phyloP scores from a whole-genome alignment of 495 filamentous ascomycete species.

The Aspergillus homomorphus region DNA sequence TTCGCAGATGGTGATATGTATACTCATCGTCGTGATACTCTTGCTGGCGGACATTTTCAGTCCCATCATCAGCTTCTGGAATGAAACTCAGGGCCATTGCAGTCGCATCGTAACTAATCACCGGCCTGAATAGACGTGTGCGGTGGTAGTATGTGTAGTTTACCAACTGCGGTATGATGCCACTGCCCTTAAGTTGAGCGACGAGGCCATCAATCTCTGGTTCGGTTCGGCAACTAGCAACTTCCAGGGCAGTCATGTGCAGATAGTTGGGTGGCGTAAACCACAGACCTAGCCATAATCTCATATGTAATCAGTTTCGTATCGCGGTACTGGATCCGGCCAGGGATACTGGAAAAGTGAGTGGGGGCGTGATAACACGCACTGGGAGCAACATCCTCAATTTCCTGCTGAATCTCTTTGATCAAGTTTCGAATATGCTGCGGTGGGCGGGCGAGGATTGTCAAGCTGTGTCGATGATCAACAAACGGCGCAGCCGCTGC shows the following conservation, averaged over 20 bases:
- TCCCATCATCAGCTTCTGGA: constrained; percentile 61
- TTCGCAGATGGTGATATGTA: constrained; percentile 86
- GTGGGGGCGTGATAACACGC: constrained; percentile 25
- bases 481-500: constrained; percentile 40
- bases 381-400: constrained; percentile 65
- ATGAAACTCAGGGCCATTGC: constrained; percentile 84
- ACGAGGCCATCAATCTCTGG: constrained; percentile 60
- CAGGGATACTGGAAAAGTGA: neutral
- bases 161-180: constrained; percentile 51
- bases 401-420: constrained; percentile 60
- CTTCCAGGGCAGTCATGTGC: constrained; percentile 83
- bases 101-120: constrained; percentile 78
- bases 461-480: constrained; percentile 77
- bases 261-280: constrained; percentile 72
- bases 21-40: constrained; percentile 52
- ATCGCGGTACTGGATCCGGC: neutral
- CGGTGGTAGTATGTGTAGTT: constrained; percentile 61
- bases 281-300: constrained; percentile 63
- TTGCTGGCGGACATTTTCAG: constrained; percentile 9
- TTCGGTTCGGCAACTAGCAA: constrained; percentile 65
- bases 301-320: neutral
- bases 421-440: constrained; percentile 63
- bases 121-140: constrained; percentile 73
- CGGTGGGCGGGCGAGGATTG: constrained; percentile 84
- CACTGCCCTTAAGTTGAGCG: constrained; percentile 44